phyloP scores from a whole-genome alignment of 139 green algal species.

The Volvox reticuliferus region DNA sequence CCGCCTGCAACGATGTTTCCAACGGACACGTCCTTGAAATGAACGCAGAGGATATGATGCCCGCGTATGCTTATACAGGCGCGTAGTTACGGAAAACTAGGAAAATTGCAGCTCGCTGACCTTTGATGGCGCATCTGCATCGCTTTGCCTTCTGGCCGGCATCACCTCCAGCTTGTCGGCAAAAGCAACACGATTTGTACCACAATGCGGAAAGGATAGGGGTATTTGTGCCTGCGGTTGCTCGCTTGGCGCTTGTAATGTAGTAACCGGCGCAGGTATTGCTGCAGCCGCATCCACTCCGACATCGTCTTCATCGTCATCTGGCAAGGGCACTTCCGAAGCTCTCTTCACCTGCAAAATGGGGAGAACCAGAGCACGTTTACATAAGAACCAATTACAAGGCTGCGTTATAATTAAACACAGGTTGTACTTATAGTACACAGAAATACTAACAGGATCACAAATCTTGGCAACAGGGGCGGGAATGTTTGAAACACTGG shows the following conservation, averaged over 20 bases:
- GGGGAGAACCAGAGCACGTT: neutral
- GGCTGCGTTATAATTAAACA: too few species aligned
- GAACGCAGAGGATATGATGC: too few species aligned
- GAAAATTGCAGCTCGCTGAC: neutral
- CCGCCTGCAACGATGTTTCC: too few species aligned
- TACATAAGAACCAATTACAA: too few species aligned
- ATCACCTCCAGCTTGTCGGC: neutral
- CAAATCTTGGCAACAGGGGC: too few species aligned
- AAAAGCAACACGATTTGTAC: conserved; percentile 14
- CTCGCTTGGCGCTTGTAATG: too few species aligned
- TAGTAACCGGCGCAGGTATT: neutral
- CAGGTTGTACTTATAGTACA: too few species aligned
- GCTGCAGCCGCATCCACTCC: neutral
- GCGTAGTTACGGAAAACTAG: neutral
- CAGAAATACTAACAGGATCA: too few species aligned
- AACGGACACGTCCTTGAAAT: too few species aligned
- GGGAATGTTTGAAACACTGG: too few species aligned
- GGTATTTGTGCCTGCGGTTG: neutral
- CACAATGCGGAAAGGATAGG: neutral
- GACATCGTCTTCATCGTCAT: conserved; percentile 48
- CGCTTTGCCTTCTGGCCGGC: neutral
- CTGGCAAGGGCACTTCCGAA: conserved; percentile 44
- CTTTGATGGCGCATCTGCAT: neutral
- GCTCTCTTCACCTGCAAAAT: conserved; percentile 43
- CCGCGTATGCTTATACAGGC: neutral